These are phyloP conservation scores for Hymenoscyphus occultus DNA, from an alignment of 2,329 filamentous ascomycete species.

Conservation along the genomic window DNA sequence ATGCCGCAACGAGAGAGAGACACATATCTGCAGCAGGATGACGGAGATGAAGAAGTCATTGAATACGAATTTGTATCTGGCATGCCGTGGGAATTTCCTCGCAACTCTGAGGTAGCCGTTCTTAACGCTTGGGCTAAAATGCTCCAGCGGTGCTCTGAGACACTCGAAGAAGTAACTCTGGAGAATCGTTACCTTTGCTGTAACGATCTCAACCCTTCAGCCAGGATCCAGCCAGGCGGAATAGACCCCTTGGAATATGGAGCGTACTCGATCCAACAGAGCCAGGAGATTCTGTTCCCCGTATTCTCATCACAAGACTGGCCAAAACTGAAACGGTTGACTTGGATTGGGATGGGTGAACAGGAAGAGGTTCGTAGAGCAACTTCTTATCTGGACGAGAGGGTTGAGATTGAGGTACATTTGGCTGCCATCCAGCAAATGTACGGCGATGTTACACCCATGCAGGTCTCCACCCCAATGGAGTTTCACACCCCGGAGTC, in stretches of 20 bases:
- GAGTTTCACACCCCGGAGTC: not conserved
- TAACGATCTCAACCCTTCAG: not conserved
- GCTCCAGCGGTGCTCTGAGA: constrained; percentile 5
- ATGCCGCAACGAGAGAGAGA: not conserved
- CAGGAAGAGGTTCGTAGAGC: not conserved
- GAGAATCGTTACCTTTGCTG: constrained; percentile 12
- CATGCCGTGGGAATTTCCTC: constrained; percentile 8
- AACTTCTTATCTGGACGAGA: not conserved
- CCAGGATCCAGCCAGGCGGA: constrained; percentile 5
- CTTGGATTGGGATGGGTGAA: constrained; percentile 6
- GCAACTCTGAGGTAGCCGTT: constrained; percentile 5
- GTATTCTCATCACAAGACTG: constrained; percentile 5
- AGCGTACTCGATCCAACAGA: constrained; percentile 8
- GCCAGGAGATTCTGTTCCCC: constrained; percentile 7
- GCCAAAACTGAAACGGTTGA: constrained; percentile 6
- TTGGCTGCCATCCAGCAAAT: not conserved
- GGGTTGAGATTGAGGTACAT: constrained; percentile 3
- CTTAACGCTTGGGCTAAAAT: constrained; percentile 5
- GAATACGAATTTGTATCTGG: constrained; percentile 5
- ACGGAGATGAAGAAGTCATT: not conserved
- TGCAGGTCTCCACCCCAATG: constrained; percentile 4
- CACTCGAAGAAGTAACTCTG: constrained; percentile 6
- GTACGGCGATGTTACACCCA: constrained; percentile 7
- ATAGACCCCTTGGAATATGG: constrained; percentile 6
- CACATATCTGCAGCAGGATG: not conserved